Evolutionary conservation across 805 yeast species (phyloP).

Genomic region (Lachancea meyersii): DNA sequence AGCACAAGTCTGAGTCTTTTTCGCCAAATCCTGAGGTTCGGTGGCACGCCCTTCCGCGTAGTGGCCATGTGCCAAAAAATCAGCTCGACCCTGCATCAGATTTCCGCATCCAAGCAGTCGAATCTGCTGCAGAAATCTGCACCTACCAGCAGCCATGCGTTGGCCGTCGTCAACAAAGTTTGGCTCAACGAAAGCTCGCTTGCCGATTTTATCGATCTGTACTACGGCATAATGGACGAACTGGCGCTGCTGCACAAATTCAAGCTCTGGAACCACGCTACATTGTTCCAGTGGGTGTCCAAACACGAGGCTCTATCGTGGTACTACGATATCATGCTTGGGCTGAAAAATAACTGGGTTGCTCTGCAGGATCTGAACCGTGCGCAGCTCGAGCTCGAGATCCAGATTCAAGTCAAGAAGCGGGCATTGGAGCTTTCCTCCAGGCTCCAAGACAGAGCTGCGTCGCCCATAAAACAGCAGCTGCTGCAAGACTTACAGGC

Average conservation of each 20-base stretch:
- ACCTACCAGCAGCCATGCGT: background rate
- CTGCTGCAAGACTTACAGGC: slow-evolving; percentile 26
- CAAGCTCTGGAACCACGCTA: slow-evolving; percentile 23
- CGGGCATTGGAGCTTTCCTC: slow-evolving; percentile 20
- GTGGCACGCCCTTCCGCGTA: slow-evolving; percentile 58
- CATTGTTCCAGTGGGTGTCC: slow-evolving; percentile 34
- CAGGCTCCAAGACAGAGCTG: slow-evolving; percentile 34
- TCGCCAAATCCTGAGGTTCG: slow-evolving; percentile 65
- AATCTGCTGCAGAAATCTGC: background rate
- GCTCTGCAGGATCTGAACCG: slow-evolving; percentile 39
- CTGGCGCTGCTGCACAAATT: slow-evolving; percentile 49
- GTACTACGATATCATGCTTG: slow-evolving; percentile 59
- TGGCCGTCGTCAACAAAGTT: slow-evolving; percentile 18
- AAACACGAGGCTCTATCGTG: slow-evolving; percentile 63
- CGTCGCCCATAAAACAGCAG: slow-evolving; percentile 39
- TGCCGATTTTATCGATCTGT: slow-evolving; percentile 48
- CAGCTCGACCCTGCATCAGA: slow-evolving; percentile 13
- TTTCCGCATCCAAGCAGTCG: slow-evolving; percentile 1
- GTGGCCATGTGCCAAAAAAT: slow-evolving; percentile 35
- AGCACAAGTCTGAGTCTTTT: slow-evolving; percentile 44
- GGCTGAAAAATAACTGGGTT: slow-evolving; percentile 45
- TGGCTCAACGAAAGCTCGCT: slow-evolving; percentile 43
- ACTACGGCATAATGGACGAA: slow-evolving; percentile 64
- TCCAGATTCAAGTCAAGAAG: slow-evolving; percentile 54
- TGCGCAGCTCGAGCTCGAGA: slow-evolving; percentile 46